A percentile compares a stretch with the other conserved stretches of the same genome.
These are phyloP conservation scores for Pelargonium myrrhifolium DNA, from an alignment of 441 rosid species.

Conservation along the genomic window DNA sequence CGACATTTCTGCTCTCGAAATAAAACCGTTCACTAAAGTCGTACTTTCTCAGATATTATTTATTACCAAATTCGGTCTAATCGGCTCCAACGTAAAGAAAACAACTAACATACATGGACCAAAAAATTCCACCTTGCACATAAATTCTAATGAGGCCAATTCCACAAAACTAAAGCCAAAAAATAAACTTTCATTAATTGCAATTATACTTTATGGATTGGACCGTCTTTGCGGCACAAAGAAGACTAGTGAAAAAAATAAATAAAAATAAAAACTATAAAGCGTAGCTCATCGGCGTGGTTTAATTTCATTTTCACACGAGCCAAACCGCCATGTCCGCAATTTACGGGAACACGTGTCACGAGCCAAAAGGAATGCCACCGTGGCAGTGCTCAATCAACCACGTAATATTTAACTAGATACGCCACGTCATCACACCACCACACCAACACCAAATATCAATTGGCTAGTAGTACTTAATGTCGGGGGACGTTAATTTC, in stretches of 20 bases:
- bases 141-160: not conserved
- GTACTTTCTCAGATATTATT: too few relatives aligned
- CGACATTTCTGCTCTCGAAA: too few relatives aligned
- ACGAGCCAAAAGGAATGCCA: not conserved
- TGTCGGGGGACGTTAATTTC: too few relatives aligned
- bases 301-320: not conserved
- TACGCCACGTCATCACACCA: not conserved
- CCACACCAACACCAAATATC: too few relatives aligned
- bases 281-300: not conserved
- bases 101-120: not conserved
- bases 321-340: not conserved
- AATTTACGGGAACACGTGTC: not conserved
- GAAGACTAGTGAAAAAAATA: not conserved
- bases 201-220: not conserved
- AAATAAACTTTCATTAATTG: not conserved
- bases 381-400: conserved; percentile 1
- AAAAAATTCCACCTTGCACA: not conserved
- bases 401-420: not conserved
- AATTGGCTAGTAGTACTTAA: too few relatives aligned
- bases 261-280: not conserved
- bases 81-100: not conserved
- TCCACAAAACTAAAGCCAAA: not conserved
- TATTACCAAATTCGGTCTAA: not conserved
- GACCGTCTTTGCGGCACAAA: not conserved
- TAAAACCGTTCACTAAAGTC: too few relatives aligned